These are phyloP conservation scores for Trichoderma semiorbis DNA, from an alignment of 2,329 filamentous ascomycete genomes.

Conservation along the genomic window DNA sequence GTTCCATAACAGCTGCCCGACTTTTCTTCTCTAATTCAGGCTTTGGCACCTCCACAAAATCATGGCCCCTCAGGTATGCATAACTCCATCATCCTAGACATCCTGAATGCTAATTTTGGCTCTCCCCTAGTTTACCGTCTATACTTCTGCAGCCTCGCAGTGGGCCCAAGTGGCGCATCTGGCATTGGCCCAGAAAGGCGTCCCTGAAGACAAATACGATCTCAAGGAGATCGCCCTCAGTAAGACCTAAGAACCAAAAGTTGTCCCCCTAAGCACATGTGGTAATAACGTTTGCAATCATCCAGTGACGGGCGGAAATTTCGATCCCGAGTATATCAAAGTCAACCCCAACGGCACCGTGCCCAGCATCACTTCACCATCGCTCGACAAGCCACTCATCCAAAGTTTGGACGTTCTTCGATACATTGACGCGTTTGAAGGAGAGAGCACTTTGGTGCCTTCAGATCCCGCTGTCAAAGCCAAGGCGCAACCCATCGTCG, in stretches of 20 bases:
- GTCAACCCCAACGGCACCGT: slow-evolving; percentile 23
- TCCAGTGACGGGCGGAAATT: slow-evolving; percentile 18
- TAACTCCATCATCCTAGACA: too few species aligned
- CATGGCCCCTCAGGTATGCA: not conserved
- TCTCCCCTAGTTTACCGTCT: slow-evolving; percentile 19
- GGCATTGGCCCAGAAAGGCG: slow-evolving; percentile 22
- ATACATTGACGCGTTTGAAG: slow-evolving; percentile 16
- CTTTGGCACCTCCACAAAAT: not conserved
- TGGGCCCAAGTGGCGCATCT: slow-evolving; percentile 24
- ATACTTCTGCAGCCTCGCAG: slow-evolving; percentile 22
- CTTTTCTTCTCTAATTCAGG: not conserved
- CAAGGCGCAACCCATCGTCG: slow-evolving; percentile 17
- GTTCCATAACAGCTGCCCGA: not conserved
- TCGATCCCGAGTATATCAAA: slow-evolving; percentile 21
- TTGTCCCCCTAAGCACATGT: not conserved
- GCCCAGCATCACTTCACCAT: slow-evolving; percentile 19
- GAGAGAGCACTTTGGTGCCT: slow-evolving; percentile 9
- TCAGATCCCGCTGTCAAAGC: not conserved
- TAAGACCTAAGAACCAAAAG: not conserved
- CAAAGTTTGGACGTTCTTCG: slow-evolving; percentile 21
- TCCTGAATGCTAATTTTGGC: not conserved
- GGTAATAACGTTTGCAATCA: not conserved
- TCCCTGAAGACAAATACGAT: slow-evolving; percentile 20
- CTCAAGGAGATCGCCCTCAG: slow-evolving; percentile 20
- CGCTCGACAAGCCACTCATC: slow-evolving; percentile 17